A percentile compares a stretch with the other conserved stretches of the same genome.
Evolutionary conservation across 2,329 filamentous ascomycete genomes (phyloP).

Genomic region (Fusarium camptoceras): DNA sequence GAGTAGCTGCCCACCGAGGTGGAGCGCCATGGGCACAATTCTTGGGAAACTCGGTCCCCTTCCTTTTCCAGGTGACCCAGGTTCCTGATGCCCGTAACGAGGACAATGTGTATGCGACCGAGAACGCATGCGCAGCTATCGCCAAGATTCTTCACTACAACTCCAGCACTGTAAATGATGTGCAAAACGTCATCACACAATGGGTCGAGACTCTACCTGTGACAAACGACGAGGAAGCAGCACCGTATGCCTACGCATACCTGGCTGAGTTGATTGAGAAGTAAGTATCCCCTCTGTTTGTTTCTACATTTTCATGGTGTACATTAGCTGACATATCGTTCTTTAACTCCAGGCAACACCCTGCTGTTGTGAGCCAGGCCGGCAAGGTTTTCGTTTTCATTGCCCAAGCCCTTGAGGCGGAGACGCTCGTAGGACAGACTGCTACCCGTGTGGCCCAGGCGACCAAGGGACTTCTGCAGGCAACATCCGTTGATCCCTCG

Average conservation of each 20-base stretch:
- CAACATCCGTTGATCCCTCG: constrained; percentile 79
- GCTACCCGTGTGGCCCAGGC: constrained; percentile 80
- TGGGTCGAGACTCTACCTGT: constrained; percentile 95
- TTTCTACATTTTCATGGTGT: neutral
- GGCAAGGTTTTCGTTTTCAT: constrained; percentile 87
- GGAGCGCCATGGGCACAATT: constrained; percentile 90
- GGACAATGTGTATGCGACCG: constrained; percentile 95
- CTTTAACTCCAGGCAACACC: constrained; percentile 76
- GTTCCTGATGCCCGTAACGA: constrained; percentile 86
- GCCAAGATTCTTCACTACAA: constrained; percentile 98
- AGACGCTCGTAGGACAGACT: constrained; percentile 87
- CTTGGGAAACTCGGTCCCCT: constrained; percentile 80
- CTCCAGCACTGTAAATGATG: constrained; percentile 77
- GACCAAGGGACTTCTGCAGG: constrained; percentile 80
- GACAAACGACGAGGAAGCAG: constrained; percentile 95
- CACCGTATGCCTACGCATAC: constrained; percentile 95
- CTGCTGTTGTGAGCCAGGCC: constrained; percentile 80
- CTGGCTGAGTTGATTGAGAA: constrained; percentile 91
- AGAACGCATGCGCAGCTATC: constrained; percentile 96
- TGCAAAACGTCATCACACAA: constrained; percentile 79
- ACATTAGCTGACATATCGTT: constrained; percentile 44
- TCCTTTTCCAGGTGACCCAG: constrained; percentile 86
- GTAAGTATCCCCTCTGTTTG: constrained; percentile 68
- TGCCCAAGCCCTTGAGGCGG: constrained; percentile 88
- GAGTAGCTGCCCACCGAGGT: constrained; percentile 93